phyloP scores from a whole-genome alignment of 495 filamentous ascomycete species.

The Rusavskia elegans region DNA sequence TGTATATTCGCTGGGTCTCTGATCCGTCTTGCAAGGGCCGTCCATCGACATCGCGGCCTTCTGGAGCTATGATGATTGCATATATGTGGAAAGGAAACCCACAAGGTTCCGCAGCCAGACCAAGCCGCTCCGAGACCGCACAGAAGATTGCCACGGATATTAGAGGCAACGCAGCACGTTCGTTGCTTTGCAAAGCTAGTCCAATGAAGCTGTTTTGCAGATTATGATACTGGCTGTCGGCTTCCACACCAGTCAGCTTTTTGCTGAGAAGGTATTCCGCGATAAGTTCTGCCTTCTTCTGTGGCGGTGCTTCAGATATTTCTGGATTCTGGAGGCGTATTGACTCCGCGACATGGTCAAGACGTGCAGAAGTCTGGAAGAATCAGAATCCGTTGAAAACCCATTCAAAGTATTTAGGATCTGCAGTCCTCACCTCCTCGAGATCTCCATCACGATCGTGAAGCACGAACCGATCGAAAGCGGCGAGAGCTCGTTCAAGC shows the following conservation, averaged over 20 bases:
- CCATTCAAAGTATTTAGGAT: not conserved
- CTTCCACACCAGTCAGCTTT: conserved; percentile 50
- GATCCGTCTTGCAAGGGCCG: conserved; percentile 27
- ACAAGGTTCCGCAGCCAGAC: conserved; percentile 55
- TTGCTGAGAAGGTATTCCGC: conserved; percentile 47
- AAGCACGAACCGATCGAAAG: conserved; percentile 78
- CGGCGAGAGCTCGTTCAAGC: conserved; percentile 60
- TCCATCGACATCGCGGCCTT: conserved; percentile 48
- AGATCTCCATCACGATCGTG: conserved; percentile 53
- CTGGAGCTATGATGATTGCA: conserved; percentile 46
- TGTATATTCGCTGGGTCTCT: conserved; percentile 47
- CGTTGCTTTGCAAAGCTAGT: conserved; percentile 38
- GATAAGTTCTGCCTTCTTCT: conserved; percentile 50
- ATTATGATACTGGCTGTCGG: conserved; percentile 51
- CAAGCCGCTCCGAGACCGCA: conserved; percentile 45
- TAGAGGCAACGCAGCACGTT: conserved; percentile 61
- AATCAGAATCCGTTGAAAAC: not conserved
- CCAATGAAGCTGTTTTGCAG: conserved; percentile 78
- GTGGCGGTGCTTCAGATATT: conserved; percentile 34
- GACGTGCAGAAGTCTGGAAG: conserved; percentile 35
- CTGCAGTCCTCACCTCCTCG: conserved; percentile 40
- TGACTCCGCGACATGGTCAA: conserved; percentile 45
- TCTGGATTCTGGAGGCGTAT: conserved; percentile 34
- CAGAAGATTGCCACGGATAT: conserved; percentile 64
- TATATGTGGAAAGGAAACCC: conserved; percentile 70